A percentile compares a stretch with the other conserved stretches of the same genome.
Conservation (phyloP, 345 rosid genomes). For the Lepidium aucheri region DNA sequence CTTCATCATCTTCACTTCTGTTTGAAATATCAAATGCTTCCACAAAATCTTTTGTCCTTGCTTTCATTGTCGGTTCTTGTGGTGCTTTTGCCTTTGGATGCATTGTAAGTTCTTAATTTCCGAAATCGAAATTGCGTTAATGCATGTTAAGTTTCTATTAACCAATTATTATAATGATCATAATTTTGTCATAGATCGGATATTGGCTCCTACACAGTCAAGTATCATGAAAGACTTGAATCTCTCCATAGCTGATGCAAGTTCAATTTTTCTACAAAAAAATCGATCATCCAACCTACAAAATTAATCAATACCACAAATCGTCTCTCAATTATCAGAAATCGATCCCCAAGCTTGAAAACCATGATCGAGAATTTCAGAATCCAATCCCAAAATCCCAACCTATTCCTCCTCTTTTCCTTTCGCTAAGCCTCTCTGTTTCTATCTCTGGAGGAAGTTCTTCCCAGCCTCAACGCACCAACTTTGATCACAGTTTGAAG, state of each 20-base stretch:
- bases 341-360: too few species aligned
- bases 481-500: conserved; percentile 90
- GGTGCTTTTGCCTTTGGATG: conserved; percentile 28
- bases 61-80: conserved; percentile 17
- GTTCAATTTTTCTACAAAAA: neutral
- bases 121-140: too few species aligned
- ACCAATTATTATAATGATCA: neutral
- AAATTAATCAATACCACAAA: too few species aligned
- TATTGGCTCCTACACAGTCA: conserved; percentile 27
- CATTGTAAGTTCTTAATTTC: neutral
- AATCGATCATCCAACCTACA: too few species aligned
- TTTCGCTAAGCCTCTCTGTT: too few species aligned
- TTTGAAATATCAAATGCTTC: conserved; percentile 20
- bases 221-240: conserved; percentile 28
- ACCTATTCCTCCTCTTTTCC: too few species aligned
- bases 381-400: too few species aligned
- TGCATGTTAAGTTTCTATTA: neutral
- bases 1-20: neutral
- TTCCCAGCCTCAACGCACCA: conserved; percentile 23
- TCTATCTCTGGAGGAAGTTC: conserved; percentile 43
- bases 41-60: conserved; percentile 22
- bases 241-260: conserved; percentile 27
- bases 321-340: too few species aligned
- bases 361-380: too few species aligned
- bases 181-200: conserved; percentile 2